Evolutionary conservation across 2,329 filamentous ascomycete genomes (phyloP), one percentile per base, ranked within the genome.

Genomic region (Ceratocystis alfenasii): DNA sequence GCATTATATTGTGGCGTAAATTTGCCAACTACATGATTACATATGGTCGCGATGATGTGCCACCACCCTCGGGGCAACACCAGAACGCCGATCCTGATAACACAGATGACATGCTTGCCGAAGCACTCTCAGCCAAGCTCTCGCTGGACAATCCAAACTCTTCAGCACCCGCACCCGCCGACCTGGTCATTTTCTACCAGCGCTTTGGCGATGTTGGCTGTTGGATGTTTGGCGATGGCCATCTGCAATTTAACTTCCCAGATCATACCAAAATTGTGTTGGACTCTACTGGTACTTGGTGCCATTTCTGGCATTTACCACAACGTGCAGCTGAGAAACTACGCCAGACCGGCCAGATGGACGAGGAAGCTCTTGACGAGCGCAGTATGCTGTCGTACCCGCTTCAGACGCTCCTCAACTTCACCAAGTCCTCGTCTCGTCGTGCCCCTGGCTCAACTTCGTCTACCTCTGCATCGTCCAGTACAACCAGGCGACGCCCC

Each of bases 231-330:
- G 83, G 83, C 66, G 88, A 93, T 72, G 89, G 89, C 1, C 88
- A 89, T 71, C 80, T 92, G 70, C 66, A 90, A 83, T 89, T 93
- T 76, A 93, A 94, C 76, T 94, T 94, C 74, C 89, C 89, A 1
- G 89, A 94, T 70, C 89, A 94, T 74, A 93, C 89, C 67, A 94
- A 94, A 76, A 83, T 94, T 65, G 87, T 93, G 12, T 77, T 94
- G 30, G 89, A 90, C 67, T 78, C 86, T 0, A 83, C 87, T 36
- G 89, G 87, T n/a, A 84, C 81, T 1, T 87, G 85, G 80, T 87
- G 88, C 70, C 87, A 89, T 72, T 90, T 91, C 72, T 88, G 88
- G 77, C 87, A 89, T 71, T 82, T 92, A 22, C 84, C 87, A 0
- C 78, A 84, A n/a, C 83, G 87, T 67, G 88, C 88, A 0, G 85